phyloP scores from a whole-genome alignment of 2,329 filamentous ascomycete genomes.

The Fusarium luffae region DNA sequence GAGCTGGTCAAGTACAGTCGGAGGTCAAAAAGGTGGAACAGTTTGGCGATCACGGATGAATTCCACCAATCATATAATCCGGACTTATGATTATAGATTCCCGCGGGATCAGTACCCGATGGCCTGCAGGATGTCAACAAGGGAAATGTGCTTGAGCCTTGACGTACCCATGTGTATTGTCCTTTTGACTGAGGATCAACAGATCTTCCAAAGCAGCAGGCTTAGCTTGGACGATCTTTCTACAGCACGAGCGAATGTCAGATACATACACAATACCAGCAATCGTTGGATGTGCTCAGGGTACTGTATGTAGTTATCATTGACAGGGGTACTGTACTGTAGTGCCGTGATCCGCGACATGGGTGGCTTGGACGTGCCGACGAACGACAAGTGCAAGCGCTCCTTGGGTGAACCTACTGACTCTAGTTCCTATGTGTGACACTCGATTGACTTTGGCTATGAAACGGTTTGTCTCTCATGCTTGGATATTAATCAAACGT shows the following conservation, averaged over 20 bases:
- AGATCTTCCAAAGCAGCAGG: not conserved
- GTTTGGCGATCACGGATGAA: not conserved
- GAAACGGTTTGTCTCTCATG: not conserved
- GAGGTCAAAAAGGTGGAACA: not conserved
- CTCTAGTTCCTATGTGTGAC: not conserved
- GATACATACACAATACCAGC: not conserved
- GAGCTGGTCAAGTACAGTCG: not conserved
- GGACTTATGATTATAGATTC: not conserved
- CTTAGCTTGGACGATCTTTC: conserved; percentile 1
- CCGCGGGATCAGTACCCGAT: conserved; percentile 10
- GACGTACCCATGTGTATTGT: not conserved
- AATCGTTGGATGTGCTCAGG: not conserved
- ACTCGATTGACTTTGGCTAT: not conserved
- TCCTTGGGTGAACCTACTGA: not conserved
- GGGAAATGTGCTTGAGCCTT: not conserved
- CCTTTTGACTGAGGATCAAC: not conserved
- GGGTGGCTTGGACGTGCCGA: not conserved
- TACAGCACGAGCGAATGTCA: not conserved
- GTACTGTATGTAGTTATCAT: not conserved
- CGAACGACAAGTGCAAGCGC: not conserved
- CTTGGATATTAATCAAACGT: not conserved
- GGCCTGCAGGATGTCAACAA: not conserved
- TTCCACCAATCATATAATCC: conserved; percentile 4
- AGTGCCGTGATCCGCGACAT: not conserved
- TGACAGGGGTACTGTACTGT: not conserved